Conservation (phyloP, 2,329 filamentous ascomycete genomes). For the Fusarium abutilonis region DNA sequence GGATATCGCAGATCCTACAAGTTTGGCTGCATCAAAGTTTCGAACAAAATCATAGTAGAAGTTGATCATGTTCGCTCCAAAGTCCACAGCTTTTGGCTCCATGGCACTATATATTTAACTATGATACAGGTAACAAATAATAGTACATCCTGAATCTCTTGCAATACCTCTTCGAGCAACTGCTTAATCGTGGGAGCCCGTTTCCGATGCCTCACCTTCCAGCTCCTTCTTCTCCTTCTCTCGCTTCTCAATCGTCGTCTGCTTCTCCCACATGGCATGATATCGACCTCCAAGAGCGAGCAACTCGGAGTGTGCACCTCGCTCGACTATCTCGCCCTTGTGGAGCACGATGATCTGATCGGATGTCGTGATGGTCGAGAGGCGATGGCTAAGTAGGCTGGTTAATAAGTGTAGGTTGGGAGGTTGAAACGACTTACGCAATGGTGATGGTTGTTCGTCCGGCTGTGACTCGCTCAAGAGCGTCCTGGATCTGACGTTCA, state of each 20-base stretch:
- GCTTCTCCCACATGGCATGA: constrained; percentile 63
- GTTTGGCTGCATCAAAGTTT: too few species aligned
- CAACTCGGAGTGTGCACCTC: constrained; percentile 60
- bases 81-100: neutral
- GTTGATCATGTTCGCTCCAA: too few species aligned
- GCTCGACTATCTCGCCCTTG: constrained; percentile 61
- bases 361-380: constrained; percentile 66
- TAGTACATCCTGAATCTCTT: constrained; percentile 2
- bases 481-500: constrained; percentile 66
- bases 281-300: constrained; percentile 59
- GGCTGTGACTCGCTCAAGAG: constrained; percentile 58
- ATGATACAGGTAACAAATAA: neutral
- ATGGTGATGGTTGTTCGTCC: constrained; percentile 64
- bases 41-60: too few species aligned
- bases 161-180: neutral
- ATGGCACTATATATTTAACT: neutral
- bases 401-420: constrained; percentile 1
- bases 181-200: constrained; percentile 12
- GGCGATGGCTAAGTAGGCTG: constrained; percentile 56
- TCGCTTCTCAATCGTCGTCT: constrained; percentile 56
- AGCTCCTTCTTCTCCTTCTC: constrained; percentile 46
- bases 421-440: constrained; percentile 48
- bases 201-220: constrained; percentile 30
- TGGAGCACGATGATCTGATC: constrained; percentile 65
- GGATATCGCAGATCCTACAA: too few species aligned